These are phyloP conservation scores for Diaporthe sp. DNA, from an alignment of 2,329 filamentous ascomycete genomes.

Conservation along the genomic window DNA sequence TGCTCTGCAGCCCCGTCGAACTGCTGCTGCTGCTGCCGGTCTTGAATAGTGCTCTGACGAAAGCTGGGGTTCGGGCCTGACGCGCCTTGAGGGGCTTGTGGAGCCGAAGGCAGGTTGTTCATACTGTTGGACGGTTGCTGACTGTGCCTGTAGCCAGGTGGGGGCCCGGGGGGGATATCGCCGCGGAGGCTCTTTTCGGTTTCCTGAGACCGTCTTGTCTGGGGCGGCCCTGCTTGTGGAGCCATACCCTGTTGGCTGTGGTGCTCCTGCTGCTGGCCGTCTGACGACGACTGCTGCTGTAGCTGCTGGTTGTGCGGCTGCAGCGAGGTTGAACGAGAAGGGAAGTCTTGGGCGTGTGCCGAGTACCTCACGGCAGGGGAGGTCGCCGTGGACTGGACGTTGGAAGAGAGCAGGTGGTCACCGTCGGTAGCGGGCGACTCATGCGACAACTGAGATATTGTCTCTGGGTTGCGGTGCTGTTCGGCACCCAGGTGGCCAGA, in stretches of 20 bases:
- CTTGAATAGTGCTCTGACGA: conserved; percentile 56
- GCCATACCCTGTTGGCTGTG: conserved; percentile 57
- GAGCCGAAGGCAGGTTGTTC: conserved; percentile 59
- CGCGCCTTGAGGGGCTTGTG: conserved; percentile 50
- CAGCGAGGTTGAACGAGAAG: conserved; percentile 49
- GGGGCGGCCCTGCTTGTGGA: conserved; percentile 59
- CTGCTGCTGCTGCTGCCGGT: conserved; percentile 49
- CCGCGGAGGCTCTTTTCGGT: conserved; percentile 62
- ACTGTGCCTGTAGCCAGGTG: conserved; percentile 67
- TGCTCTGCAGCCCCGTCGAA: conserved; percentile 64
- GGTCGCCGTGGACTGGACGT: conserved; percentile 55
- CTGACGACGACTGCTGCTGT: conserved; percentile 50
- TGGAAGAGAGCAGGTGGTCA: conserved; percentile 57
- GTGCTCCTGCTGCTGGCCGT: conserved; percentile 37
- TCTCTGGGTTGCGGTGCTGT: conserved; percentile 68
- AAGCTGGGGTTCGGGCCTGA: conserved; percentile 55
- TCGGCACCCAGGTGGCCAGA: conserved; percentile 54
- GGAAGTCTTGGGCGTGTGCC: conserved; percentile 54
- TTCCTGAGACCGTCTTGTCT: conserved; percentile 64
- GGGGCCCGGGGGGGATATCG: conserved; percentile 61
- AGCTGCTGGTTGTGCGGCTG: conserved; percentile 48
- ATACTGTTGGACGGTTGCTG: conserved; percentile 59
- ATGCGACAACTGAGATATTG: conserved; percentile 73
- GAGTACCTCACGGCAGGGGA: conserved; percentile 59
- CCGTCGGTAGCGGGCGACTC: conserved; percentile 69